Conservation (phyloP, 345 rosid species). For the Citrus cavaleriei region DNA sequence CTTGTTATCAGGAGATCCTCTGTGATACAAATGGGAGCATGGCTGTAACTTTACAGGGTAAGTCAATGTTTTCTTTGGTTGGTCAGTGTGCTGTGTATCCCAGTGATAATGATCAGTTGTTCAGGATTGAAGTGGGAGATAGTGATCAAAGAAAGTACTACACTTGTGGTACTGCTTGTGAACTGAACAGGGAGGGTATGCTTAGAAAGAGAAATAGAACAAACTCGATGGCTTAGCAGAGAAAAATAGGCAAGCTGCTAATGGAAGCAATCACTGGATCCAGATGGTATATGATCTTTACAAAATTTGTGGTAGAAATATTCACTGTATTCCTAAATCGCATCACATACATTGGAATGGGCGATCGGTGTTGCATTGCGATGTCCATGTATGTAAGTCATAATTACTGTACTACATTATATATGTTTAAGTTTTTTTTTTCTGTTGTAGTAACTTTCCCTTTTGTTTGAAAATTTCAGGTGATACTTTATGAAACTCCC, state of each 20-base stretch:
- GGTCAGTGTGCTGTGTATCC: constrained; percentile 42
- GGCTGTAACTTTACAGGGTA: constrained; percentile 53
- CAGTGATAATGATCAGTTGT: constrained; percentile 19
- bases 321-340: constrained; percentile 51
- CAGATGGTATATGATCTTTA: constrained; percentile 35
- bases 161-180: constrained; percentile 4
- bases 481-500: constrained; percentile 74
- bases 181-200: not conserved
- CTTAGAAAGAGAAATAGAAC: constrained; percentile 2
- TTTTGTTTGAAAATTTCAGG: constrained; percentile 41
- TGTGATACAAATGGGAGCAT: constrained; percentile 42
- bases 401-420: constrained; percentile 26
- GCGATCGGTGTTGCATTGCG: constrained; percentile 42
- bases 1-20: constrained; percentile 50
- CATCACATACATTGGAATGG: constrained; percentile 78
- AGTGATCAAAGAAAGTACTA: constrained; percentile 11
- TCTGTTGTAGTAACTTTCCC: constrained; percentile 10
- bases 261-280: constrained; percentile 46
- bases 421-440: constrained; percentile 3
- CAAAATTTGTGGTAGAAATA: constrained; percentile 20
- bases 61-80: constrained; percentile 49
- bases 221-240: constrained; percentile 31
- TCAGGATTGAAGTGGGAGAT: constrained; percentile 23
- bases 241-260: constrained; percentile 20
- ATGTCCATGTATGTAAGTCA: constrained; percentile 96